Conservation (phyloP, 257 asterid genomes). For the Scutellaria baicalensis region DNA sequence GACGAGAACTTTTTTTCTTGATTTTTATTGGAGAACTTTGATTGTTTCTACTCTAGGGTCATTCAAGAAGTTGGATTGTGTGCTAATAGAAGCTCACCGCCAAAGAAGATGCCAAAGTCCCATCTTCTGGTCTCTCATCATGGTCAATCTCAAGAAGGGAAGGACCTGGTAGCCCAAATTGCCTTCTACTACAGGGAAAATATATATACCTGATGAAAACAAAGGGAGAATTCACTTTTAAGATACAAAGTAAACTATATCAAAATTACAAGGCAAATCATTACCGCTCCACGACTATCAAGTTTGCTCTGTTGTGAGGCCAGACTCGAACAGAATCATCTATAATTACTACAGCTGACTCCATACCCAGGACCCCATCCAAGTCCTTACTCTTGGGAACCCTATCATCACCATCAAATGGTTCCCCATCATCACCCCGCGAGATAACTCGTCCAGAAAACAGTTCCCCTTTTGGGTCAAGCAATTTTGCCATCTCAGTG, state of each 20-base stretch:
- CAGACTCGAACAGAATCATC: slow-evolving; percentile 96
- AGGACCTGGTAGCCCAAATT: slow-evolving; percentile 91
- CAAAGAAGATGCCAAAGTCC: slow-evolving; percentile 85
- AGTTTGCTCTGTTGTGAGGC: slow-evolving; percentile 86
- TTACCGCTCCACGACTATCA: slow-evolving; percentile 92
- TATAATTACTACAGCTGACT: slow-evolving; percentile 78
- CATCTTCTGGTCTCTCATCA: slow-evolving; percentile 97
- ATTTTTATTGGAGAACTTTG: background rate
- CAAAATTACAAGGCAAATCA: background rate
- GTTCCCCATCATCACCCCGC: slow-evolving; percentile 85
- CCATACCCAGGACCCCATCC: slow-evolving; percentile 98
- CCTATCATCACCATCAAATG: slow-evolving; percentile 77
- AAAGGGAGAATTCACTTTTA: background rate
- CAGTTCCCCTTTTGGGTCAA: slow-evolving; percentile 92
- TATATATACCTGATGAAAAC: slow-evolving; percentile 63
- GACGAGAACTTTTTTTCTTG: background rate
- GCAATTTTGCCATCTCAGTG: slow-evolving; percentile 97
- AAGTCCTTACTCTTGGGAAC: slow-evolving; percentile 84
- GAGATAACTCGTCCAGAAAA: slow-evolving; percentile 96
- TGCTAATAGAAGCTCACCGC: slow-evolving; percentile 50
- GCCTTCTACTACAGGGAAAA: slow-evolving; percentile 96
- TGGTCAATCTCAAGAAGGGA: slow-evolving; percentile 97
- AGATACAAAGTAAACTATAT: background rate
- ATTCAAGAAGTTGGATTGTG: background rate
- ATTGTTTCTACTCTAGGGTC: background rate